Percentiles rank a stretch among this genome's conserved stretches.
Evolutionary conservation across 768 basidiomycete species (phyloP).

Genomic region (Steccherinum ochraceum): DNA sequence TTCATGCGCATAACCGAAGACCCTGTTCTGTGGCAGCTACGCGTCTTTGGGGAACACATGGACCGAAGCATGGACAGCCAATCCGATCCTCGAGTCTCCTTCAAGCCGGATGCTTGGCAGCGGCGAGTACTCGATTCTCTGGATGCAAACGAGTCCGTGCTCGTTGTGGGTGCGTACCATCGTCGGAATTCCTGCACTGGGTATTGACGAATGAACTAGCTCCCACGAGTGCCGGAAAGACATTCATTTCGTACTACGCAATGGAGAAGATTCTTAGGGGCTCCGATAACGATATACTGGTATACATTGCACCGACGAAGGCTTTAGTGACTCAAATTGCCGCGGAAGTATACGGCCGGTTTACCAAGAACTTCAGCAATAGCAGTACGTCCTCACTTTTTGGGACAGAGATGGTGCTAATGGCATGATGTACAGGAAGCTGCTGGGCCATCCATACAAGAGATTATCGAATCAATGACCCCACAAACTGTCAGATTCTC

Average conservation of each 20-base stretch:
- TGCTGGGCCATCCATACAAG: slow-evolving; percentile 64
- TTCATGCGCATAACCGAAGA: slow-evolving; percentile 55
- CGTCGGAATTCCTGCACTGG: not conserved
- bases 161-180: slow-evolving; percentile 52
- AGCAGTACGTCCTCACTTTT: slow-evolving; percentile 27
- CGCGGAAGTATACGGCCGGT: slow-evolving; percentile 68
- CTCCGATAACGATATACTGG: slow-evolving; percentile 60
- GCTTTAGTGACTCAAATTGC: slow-evolving; percentile 68
- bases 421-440: slow-evolving; percentile 31
- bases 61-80: slow-evolving; percentile 64
- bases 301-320: slow-evolving; percentile 74
- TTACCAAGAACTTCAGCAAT: slow-evolving; percentile 46
- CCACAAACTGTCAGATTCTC: slow-evolving; percentile 64
- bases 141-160: slow-evolving; percentile 48
- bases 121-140: slow-evolving; percentile 57
- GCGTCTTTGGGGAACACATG: slow-evolving; percentile 68
- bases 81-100: slow-evolving; percentile 50
- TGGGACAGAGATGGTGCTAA: not conserved
- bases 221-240: slow-evolving; percentile 70
- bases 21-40: slow-evolving; percentile 59
- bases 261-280: slow-evolving; percentile 62
- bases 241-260: slow-evolving; percentile 72
- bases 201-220: slow-evolving; percentile 29
- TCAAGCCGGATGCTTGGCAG: slow-evolving; percentile 71
- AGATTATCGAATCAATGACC: slow-evolving; percentile 55